Conservation (phyloP, 805 yeast species). For the Starmera dryadoides region DNA sequence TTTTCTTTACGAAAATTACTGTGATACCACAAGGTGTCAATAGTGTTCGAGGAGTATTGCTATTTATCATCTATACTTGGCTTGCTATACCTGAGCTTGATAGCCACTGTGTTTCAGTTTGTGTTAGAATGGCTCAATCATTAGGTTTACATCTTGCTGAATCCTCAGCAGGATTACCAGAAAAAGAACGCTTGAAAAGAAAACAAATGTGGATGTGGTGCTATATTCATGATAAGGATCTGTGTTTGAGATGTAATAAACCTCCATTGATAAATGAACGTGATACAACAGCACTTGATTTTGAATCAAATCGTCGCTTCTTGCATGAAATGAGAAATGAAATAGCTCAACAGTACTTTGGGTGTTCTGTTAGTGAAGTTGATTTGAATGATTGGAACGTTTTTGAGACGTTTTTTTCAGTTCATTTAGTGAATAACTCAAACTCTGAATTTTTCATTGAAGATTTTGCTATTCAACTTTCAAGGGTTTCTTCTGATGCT, state of each 20-base stretch:
- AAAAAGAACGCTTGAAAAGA: constrained; percentile 27
- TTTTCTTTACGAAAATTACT: constrained; percentile 41
- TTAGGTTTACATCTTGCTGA: constrained; percentile 46
- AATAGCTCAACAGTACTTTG: not conserved
- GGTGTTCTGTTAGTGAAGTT: not conserved
- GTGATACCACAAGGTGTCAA: constrained; percentile 39
- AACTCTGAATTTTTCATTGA: constrained; percentile 1
- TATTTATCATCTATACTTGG: constrained; percentile 29
- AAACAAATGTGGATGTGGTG: constrained; percentile 40
- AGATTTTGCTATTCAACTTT: not conserved
- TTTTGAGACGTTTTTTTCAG: not conserved
- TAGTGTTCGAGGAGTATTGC: constrained; percentile 40
- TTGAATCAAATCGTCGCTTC: constrained; percentile 1
- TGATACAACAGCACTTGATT: constrained; percentile 26
- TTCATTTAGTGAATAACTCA: not conserved
- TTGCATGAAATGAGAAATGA: not conserved
- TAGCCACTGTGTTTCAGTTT: constrained; percentile 31
- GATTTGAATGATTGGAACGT: not conserved
- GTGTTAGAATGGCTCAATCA: constrained; percentile 44
- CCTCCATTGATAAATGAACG: constrained; percentile 34
- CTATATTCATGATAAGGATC: constrained; percentile 34
- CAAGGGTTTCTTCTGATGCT: constrained; percentile 3
- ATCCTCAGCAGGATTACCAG: constrained; percentile 25
- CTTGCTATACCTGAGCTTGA: constrained; percentile 32
- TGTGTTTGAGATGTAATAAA: constrained; percentile 35